Evolutionary conservation across 1,284 basidiomycete genomes (phyloP).

Genomic region (Athelia psychrophila): DNA sequence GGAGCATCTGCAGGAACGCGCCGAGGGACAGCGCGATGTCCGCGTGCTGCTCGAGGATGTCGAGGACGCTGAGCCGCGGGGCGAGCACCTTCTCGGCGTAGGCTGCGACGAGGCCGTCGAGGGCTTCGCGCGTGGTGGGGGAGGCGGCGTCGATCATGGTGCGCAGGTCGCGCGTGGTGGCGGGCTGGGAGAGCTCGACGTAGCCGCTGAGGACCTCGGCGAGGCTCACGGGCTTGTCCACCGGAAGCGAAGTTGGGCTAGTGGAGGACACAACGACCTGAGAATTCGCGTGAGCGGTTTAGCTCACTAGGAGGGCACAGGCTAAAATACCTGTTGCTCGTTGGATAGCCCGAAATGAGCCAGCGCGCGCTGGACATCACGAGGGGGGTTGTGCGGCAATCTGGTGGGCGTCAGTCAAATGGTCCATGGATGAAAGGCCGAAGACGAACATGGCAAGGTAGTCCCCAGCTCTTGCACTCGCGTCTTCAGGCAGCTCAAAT

Average conservation of each 20-base stretch:
- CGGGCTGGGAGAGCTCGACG: constrained; percentile 46
- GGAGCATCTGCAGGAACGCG: constrained; percentile 40
- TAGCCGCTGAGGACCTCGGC: constrained; percentile 38
- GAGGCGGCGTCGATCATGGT: constrained; percentile 18
- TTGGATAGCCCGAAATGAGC: constrained; percentile 35
- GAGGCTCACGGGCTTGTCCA: constrained; percentile 32
- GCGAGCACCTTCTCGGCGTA: constrained; percentile 36
- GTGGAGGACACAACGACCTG: constrained; percentile 37
- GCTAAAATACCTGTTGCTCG: constrained; percentile 34
- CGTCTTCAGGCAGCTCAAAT: constrained; percentile 41
- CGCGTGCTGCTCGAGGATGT: constrained; percentile 40
- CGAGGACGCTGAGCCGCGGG: constrained; percentile 40
- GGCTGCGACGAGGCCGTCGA: constrained; percentile 24
- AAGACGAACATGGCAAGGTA: constrained; percentile 43
- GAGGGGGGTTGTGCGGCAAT: constrained; percentile 37
- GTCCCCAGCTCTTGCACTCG: constrained; percentile 42
- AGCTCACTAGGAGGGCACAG: neutral
- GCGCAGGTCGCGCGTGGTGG: constrained; percentile 37
- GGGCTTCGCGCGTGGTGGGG: constrained; percentile 13
- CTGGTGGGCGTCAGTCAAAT: constrained; percentile 15
- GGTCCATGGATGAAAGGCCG: neutral
- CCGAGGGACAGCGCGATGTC: constrained; percentile 38
- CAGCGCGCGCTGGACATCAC: constrained; percentile 36
- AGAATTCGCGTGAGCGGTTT: neutral
- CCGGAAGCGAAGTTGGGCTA: constrained; percentile 40